Evolutionary conservation across 1,284 basidiomycete genomes (phyloP), one percentile per base, ranked within the genome.

Genomic region (Malassezia brasiliensis): DNA sequence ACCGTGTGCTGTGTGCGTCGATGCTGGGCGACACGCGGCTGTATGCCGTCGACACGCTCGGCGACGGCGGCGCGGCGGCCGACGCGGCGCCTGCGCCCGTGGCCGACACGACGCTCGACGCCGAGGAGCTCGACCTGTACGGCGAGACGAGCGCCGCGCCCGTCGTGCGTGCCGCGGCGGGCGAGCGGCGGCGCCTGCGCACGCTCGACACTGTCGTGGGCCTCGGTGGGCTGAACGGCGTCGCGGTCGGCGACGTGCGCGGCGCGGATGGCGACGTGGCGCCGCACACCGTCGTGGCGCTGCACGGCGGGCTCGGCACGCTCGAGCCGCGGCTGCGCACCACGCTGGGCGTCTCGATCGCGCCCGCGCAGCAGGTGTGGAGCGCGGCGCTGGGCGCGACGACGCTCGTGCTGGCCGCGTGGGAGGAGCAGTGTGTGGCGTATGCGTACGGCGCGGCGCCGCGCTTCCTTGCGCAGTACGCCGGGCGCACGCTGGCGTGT

Each of bases 71-170:
- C 5, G 32, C 31, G 5, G 19, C 15, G 10, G 28, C 39, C 2
- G 47, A 39, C 14, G 31, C 47, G 20, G 8, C 7, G 25, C 25
- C 25, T 28, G 15, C n/a, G 30, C 11, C 39, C 28, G 22, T 44
- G 17, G 35, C 42, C 31, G 36, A 38, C 20, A 31, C 28, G 47
- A 30, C 25, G 34, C 35, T 48, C 34, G 19, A 36, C 37, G 86
- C 89, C 59, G 75, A 57, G 5, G 55, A 52, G 15, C 9, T 56
- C 19, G 55, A 52, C 17, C 62, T 76, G 25, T 76, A 76, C 53
- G 75, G 74, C 17, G 61, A 68, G 17, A 67, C 71, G 4, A 60
- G 59, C n/a, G 53, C 53, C 8, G 20, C 52, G 28, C 40, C 49
- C 6, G 49, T 48, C 32, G 20, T 36, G 15, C 20, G 38, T 9